Conservation (phyloP, 192 early-diverging fungal genomes). For the Backusella circina region DNA sequence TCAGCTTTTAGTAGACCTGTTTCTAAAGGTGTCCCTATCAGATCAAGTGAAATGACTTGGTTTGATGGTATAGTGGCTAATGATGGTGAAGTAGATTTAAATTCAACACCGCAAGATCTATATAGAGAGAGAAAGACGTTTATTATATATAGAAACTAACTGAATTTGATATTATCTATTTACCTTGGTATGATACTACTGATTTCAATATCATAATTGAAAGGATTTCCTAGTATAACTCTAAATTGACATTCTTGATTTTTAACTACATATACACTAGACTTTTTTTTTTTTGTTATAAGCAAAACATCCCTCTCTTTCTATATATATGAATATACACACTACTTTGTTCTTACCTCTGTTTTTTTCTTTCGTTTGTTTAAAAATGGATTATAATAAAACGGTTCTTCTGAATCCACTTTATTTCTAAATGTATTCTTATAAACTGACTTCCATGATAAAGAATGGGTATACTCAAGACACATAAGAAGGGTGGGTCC, state of each 20-base stretch:
- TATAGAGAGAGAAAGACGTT: not conserved
- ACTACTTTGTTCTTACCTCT: slow-evolving; percentile 1
- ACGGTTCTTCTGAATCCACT: slow-evolving; percentile 47
- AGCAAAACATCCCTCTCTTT: not conserved
- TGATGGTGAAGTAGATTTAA: slow-evolving; percentile 51
- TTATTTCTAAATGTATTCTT: slow-evolving; percentile 40
- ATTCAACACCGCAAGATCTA: slow-evolving; percentile 62
- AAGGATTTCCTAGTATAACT: slow-evolving; percentile 69
- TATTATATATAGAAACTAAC: not conserved
- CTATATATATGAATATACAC: not conserved
- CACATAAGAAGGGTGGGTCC: slow-evolving; percentile 44
- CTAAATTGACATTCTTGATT: slow-evolving; percentile 68
- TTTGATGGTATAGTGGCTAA: slow-evolving; percentile 59
- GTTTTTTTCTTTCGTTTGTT: slow-evolving; percentile 49
- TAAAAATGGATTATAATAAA: slow-evolving; percentile 77
- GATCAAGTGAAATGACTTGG: slow-evolving; percentile 49
- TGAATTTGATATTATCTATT: not conserved
- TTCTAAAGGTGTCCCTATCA: slow-evolving; percentile 58
- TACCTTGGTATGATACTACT: slow-evolving; percentile 59
- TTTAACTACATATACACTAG: slow-evolving; percentile 50
- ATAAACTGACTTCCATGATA: slow-evolving; percentile 48
- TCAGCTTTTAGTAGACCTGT: slow-evolving; percentile 58
- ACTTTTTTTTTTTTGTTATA: not conserved
- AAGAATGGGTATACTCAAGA: slow-evolving; percentile 48
- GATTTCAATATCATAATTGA: slow-evolving; percentile 74